A percentile compares a stretch with the other conserved stretches of the same genome.
These are phyloP conservation scores for Penicillium sp. DNA, from an alignment of 2,329 filamentous ascomycete species.

Conservation along the genomic window DNA sequence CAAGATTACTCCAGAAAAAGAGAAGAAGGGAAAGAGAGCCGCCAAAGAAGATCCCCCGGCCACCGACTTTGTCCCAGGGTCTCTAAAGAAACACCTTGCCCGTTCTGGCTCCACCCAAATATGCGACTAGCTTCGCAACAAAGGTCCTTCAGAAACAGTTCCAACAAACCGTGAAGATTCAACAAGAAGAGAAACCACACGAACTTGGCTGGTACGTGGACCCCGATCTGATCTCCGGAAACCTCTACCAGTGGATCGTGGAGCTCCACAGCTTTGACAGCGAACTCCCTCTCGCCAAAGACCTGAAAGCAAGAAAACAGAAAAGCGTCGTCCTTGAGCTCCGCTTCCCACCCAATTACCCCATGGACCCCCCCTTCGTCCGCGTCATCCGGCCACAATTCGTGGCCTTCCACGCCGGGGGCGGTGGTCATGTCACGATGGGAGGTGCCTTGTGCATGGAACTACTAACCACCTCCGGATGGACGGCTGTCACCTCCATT, in stretches of 20 bases:
- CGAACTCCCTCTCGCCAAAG: conserved; percentile 62
- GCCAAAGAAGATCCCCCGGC: conserved; percentile 15
- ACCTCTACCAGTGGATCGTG: conserved; percentile 87
- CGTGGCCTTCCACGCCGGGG: conserved; percentile 63
- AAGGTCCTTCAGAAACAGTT: conserved; percentile 62
- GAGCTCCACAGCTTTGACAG: conserved; percentile 78
- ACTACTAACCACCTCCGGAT: conserved; percentile 75
- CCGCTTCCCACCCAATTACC: conserved; percentile 71
- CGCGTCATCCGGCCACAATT: conserved; percentile 78
- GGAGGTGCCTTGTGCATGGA: conserved; percentile 85
- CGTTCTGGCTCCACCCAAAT: conserved; percentile 59
- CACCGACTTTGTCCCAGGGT: conserved; percentile 64
- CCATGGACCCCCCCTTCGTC: conserved; percentile 75
- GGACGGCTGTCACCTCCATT: conserved; percentile 67
- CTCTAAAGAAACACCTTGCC: conserved; percentile 59
- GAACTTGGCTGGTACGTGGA: conserved; percentile 83
- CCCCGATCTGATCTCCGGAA: conserved; percentile 54
- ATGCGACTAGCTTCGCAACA: conserved; percentile 59
- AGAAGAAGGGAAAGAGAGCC: neutral
- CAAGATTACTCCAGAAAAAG: neutral
- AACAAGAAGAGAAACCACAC: conserved; percentile 55
- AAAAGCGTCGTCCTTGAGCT: conserved; percentile 74
- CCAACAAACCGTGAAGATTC: conserved; percentile 57
- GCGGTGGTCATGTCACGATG: conserved; percentile 77
- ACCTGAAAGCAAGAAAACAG: conserved; percentile 61